Percentiles rank a stretch among this genome's conserved stretches.
Evolutionary conservation across 495 filamentous ascomycete species (phyloP).

Genomic region (Chaetomium fimeti): DNA sequence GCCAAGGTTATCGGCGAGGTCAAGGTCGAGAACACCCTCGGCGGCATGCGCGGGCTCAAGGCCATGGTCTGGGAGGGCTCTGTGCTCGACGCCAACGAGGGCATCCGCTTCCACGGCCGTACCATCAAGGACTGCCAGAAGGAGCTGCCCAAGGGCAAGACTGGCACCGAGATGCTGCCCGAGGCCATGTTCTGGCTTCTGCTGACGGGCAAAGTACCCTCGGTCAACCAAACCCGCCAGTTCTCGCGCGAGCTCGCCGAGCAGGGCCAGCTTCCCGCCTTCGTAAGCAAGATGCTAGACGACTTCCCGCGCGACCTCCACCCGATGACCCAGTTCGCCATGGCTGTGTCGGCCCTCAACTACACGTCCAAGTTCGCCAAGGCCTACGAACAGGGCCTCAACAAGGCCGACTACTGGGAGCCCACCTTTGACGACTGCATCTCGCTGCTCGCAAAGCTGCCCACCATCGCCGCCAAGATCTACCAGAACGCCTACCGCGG

Average conservation of each 20-base stretch:
- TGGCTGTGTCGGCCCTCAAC: constrained; percentile 90
- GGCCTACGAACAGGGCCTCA: constrained; percentile 83
- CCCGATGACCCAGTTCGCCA: constrained; percentile 97
- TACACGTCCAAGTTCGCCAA: constrained; percentile 90
- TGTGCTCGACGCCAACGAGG: constrained; percentile 93
- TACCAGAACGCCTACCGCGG: constrained; percentile 85
- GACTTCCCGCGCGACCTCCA: constrained; percentile 84
- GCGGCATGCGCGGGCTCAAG: constrained; percentile 96
- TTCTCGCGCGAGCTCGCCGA: constrained; percentile 85
- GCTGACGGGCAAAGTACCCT: constrained; percentile 87
- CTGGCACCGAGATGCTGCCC: constrained; percentile 97
- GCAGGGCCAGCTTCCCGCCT: constrained; percentile 76
- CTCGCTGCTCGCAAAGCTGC: constrained; percentile 89
- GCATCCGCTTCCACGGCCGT: constrained; percentile 95
- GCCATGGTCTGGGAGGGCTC: constrained; percentile 99
- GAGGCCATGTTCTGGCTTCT: constrained; percentile 99
- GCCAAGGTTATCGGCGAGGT: constrained; percentile 84
- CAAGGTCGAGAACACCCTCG: constrained; percentile 89
- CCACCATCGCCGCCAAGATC: constrained; percentile 94
- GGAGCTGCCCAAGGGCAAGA: constrained; percentile 86
- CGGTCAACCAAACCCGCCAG: constrained; percentile 71
- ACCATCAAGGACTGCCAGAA: constrained; percentile 98
- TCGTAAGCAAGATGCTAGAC: constrained; percentile 85
- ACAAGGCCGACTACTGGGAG: constrained; percentile 98
- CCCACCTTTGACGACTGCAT: constrained; percentile 96